phyloP scores from a whole-genome alignment of 495 filamentous ascomycete species.

The Trichocladium antarcticum region DNA sequence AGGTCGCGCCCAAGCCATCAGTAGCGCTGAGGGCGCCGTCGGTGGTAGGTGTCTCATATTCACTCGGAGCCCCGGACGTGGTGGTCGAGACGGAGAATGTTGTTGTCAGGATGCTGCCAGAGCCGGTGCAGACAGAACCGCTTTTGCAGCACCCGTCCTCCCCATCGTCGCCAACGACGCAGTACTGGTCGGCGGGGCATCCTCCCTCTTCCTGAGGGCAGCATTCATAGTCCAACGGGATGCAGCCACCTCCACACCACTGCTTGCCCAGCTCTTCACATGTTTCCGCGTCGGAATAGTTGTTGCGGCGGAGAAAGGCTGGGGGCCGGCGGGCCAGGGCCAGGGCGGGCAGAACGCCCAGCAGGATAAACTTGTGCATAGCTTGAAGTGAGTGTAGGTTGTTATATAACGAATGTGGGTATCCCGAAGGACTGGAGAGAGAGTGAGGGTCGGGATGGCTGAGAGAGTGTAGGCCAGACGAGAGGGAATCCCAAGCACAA shows the following conservation, averaged over 20 bases:
- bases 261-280: constrained; percentile 2
- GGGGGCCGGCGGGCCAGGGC: constrained; percentile 4
- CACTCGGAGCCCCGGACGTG: not conserved
- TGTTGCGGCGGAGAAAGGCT: not conserved
- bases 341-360: constrained; percentile 12
- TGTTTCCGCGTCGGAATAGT: not conserved
- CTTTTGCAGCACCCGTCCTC: constrained; percentile 3
- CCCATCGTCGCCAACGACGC: not conserved
- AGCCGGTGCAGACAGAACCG: constrained; percentile 2
- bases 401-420: constrained; percentile 6
- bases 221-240: constrained; percentile 1
- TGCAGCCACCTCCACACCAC: constrained; percentile 3
- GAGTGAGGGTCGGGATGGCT: constrained; percentile 3
- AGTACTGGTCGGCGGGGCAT: not conserved
- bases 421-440: constrained; percentile 13
- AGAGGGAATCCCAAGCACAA: not conserved
- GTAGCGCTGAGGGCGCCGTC: no score
- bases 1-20: no score
- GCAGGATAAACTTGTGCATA: constrained; percentile 11
- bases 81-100: not conserved
- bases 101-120: not conserved
- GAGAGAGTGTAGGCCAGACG: not conserved
- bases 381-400: constrained; percentile 1
- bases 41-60: no score
- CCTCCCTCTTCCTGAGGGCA: not conserved